Conservation (phyloP, 305 asterid genomes). For the Solanum hybrid region DNA sequence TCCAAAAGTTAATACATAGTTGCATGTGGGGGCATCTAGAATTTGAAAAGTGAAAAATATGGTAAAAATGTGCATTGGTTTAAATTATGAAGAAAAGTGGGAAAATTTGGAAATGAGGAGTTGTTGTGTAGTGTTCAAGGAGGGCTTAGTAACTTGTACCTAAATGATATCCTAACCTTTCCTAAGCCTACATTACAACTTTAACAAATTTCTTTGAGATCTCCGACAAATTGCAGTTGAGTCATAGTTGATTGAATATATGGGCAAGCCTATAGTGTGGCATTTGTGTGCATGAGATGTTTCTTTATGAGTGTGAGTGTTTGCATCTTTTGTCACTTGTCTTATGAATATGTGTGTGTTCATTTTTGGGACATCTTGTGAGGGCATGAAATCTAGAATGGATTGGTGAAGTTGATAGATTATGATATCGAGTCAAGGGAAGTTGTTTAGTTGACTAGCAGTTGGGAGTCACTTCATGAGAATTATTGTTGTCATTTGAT, state of each 20-base stretch:
- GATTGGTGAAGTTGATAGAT: not conserved
- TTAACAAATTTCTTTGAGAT: too few relatives aligned
- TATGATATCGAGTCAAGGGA: not conserved
- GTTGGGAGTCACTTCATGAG: not conserved
- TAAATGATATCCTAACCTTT: not conserved
- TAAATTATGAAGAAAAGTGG: not conserved
- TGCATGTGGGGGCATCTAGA: not conserved
- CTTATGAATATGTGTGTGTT: not conserved
- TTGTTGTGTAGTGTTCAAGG: not conserved
- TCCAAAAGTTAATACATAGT: not conserved
- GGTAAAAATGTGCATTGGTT: not conserved
- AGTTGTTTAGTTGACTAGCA: not conserved
- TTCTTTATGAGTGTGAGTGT: not conserved
- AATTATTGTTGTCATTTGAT: not conserved
- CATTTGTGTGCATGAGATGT: not conserved
- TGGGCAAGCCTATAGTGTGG: not conserved
- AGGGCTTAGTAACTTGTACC: not conserved
- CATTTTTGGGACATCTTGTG: not conserved
- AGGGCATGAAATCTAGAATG: not conserved
- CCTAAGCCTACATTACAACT: not conserved
- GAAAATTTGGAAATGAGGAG: not conserved
- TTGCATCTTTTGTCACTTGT: not conserved
- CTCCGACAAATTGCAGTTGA: not conserved
- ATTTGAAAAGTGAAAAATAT: too few relatives aligned
- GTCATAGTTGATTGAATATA: not conserved